Evolutionary conservation across 768 basidiomycete species (phyloP), one percentile per base, ranked within the genome.

Genomic region (Kwoniella botswanensis): DNA sequence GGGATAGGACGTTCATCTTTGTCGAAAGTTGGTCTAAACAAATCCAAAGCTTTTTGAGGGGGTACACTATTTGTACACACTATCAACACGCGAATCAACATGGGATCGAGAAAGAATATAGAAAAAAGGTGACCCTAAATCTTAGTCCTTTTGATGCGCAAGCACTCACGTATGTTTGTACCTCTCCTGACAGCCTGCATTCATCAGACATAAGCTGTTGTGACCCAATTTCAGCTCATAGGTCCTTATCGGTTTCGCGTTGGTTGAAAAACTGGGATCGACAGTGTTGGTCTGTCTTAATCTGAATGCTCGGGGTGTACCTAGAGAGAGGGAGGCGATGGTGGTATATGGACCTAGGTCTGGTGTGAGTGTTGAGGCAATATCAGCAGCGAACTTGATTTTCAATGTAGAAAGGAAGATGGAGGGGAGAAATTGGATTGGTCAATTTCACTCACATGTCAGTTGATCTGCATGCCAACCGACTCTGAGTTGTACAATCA

Each of bases 391-490:
- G 35, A 35, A 21, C 12, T 26, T 2, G 10, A 17, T 12, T 44
- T 17, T 29, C n/a, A 11, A 54, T 26, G 18, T 24, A 58, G 44
- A n/a, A 35, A 12, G 35, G 35, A 6, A 35, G 35, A 35, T 6
- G 7, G 35, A 9, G 35, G 35, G 7, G 18, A 26, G 59, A 29
- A 43, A 1, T 18, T 6, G 26, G 42, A 41, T 13, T 22, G 10
- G 21, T 10, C 11, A 26, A n/a, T 72, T 35, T 35, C 35, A 35
- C 82, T 57, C 52, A 82, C 83, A 82, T 1, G 84, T 80, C 17
- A 83, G 64, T 58, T 82, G 81, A 72, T 84, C 84, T 1, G 84
- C 82, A 59, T 84, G 84, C 76, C 80, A 81, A 0, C 84, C 84
- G 10, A 84, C 82, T 10, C 79, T 80, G 26, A 7, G 42, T 5